Evolutionary conservation across 2,329 filamentous ascomycete genomes (phyloP).

Genomic region (Botrytis galanthina): DNA sequence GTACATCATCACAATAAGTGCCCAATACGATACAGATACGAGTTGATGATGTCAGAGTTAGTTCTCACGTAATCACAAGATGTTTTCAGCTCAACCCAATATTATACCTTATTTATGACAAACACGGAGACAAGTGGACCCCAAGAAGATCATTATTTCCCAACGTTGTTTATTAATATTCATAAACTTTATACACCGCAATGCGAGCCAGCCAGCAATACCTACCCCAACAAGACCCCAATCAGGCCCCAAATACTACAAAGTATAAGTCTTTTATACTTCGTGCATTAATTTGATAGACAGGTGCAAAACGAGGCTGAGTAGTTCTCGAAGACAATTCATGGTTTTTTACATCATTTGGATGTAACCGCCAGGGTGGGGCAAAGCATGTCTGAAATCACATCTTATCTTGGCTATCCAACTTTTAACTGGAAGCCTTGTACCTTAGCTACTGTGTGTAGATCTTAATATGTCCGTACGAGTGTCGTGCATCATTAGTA

Average conservation of each 20-base stretch:
- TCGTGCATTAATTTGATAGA: background rate
- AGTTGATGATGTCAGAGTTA: background rate
- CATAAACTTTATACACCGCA: background rate
- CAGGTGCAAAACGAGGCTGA: background rate
- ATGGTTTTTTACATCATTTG: background rate
- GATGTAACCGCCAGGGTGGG: slow-evolving; percentile 8
- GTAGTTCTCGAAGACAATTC: background rate
- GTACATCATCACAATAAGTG: background rate
- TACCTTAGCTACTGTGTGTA: background rate
- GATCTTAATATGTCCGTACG: background rate
- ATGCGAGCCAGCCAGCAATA: background rate
- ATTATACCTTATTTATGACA: background rate
- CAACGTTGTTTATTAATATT: background rate
- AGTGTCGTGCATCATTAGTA: background rate
- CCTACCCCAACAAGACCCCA: background rate
- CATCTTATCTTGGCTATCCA: slow-evolving; percentile 1
- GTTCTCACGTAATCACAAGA: background rate
- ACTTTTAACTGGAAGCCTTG: background rate
- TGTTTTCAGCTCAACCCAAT: background rate
- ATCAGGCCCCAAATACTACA: background rate
- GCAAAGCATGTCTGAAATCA: background rate
- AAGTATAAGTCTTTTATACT: background rate
- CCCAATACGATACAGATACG: background rate
- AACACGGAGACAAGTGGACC: background rate
- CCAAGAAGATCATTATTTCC: slow-evolving; percentile 2